Percentiles rank a stretch among this genome's conserved stretches.
These are phyloP conservation scores for Zygnema circumcarinatum DNA, from an alignment of 139 green algal genomes.

Conservation along the genomic window DNA sequence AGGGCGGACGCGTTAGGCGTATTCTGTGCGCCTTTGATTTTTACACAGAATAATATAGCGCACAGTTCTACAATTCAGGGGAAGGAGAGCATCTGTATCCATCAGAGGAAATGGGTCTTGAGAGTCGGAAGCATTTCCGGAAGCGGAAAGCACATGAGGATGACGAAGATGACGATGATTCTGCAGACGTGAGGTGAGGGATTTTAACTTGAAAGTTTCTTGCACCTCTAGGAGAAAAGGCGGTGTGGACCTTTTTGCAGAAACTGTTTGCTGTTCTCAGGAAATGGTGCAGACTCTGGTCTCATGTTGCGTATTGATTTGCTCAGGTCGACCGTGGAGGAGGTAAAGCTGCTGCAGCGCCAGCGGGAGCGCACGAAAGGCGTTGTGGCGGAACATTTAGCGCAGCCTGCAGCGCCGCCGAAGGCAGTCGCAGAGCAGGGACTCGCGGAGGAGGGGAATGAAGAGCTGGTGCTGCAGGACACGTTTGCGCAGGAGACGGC, in stretches of 20 bases:
- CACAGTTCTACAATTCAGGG: no score
- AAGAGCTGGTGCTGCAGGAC: slow-evolving; percentile 56
- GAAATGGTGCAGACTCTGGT: no score
- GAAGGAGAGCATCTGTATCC: no score
- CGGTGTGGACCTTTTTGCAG: no score
- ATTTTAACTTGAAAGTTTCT: not conserved
- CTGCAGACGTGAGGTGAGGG: not conserved
- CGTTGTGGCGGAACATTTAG: not conserved
- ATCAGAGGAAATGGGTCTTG: slow-evolving; percentile 20
- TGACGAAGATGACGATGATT: slow-evolving; percentile 15
- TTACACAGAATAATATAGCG: no score
- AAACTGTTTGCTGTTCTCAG: not conserved
- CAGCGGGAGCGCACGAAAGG: slow-evolving; percentile 67
- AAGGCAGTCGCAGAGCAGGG: not conserved
- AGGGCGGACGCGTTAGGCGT: no score
- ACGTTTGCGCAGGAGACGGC: slow-evolving; percentile 59
- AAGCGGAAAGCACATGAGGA: slow-evolving; percentile 33
- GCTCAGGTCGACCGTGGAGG: slow-evolving; percentile 60
- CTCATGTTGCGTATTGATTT: no score
- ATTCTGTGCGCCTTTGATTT: no score
- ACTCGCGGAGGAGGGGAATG: slow-evolving; percentile 38
- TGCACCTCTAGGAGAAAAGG: no score
- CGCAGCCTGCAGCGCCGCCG: not conserved
- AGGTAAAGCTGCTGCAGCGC: slow-evolving; percentile 73
- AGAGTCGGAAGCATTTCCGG: slow-evolving; percentile 14